Conservation (phyloP, 139 green algal species). For the Chara braunii region DNA sequence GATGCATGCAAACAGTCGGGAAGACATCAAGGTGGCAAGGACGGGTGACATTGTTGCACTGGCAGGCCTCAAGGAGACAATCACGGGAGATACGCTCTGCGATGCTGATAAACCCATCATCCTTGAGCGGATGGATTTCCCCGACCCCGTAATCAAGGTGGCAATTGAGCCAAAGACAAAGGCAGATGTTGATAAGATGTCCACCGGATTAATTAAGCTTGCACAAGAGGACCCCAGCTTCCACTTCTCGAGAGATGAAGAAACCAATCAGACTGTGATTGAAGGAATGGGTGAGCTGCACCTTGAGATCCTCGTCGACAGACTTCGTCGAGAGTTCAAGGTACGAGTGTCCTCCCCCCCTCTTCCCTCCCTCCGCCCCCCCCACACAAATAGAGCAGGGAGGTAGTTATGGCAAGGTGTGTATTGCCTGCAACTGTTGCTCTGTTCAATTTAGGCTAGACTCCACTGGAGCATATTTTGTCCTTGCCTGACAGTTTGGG, state of each 20-base stretch:
- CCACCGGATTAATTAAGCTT: conserved; percentile 87
- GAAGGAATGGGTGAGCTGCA: conserved; percentile 99
- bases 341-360: too few relatives aligned
- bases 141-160: conserved; percentile 98
- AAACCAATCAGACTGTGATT: conserved; percentile 94
- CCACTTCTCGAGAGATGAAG: conserved; percentile 84
- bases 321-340: conserved; percentile 94
- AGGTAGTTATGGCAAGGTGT: too few relatives aligned
- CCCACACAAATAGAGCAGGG: neutral
- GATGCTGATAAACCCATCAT: conserved; percentile 82
- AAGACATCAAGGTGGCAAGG: conserved; percentile 84
- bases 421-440: too few relatives aligned
- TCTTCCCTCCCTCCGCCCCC: too few relatives aligned
- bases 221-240: conserved; percentile 97
- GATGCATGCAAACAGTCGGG: conserved; percentile 96
- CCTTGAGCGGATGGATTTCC: conserved; percentile 99
- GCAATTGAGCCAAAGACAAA: conserved; percentile 98
- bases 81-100: conserved; percentile 93
- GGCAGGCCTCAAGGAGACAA: conserved; percentile 76
- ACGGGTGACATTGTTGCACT: conserved; percentile 96
- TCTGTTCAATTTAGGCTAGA: too few relatives aligned
- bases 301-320: conserved; percentile 97
- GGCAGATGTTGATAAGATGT: conserved; percentile 94
- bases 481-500: too few relatives aligned
- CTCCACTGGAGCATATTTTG: too few relatives aligned